Conservation (phyloP, 225 moss, liverwort and hornwort genomes). For the Bryum argenteum region DNA sequence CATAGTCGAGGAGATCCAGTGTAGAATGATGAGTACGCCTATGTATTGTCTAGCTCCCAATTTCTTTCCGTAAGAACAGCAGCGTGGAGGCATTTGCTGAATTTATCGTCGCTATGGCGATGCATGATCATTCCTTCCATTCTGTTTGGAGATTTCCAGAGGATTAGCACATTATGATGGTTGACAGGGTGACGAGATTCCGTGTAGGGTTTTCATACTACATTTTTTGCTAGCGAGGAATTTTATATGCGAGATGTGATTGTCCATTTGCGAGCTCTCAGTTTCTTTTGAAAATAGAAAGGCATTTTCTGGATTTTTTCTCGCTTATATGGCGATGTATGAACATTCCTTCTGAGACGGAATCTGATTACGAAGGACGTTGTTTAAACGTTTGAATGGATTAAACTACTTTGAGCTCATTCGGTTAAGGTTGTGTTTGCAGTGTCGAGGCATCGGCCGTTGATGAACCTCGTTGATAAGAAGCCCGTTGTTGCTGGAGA, state of each 20-base stretch:
- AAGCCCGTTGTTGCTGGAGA: slow-evolving; percentile 65
- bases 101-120: no score
- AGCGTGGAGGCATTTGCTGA: no score
- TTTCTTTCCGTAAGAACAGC: neutral
- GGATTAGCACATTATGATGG: no score
- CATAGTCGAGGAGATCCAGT: neutral
- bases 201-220: no score
- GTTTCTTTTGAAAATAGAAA: neutral
- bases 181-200: no score
- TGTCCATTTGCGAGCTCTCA: no score
- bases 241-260: neutral
- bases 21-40: slow-evolving; percentile 3
- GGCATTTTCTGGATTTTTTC: neutral
- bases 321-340: neutral
- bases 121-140: no score
- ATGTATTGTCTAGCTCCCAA: neutral
- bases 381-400: neutral
- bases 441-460: slow-evolving; percentile 81
- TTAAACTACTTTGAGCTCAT: neutral
- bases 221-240: no score
- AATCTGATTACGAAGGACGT: slow-evolving; percentile 1
- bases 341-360: slow-evolving; percentile 6
- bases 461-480: slow-evolving; percentile 83
- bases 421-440: slow-evolving; percentile 26
- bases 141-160: no score